phyloP scores from a whole-genome alignment of 495 filamentous ascomycete species.

The Delitschia confertaspora region DNA sequence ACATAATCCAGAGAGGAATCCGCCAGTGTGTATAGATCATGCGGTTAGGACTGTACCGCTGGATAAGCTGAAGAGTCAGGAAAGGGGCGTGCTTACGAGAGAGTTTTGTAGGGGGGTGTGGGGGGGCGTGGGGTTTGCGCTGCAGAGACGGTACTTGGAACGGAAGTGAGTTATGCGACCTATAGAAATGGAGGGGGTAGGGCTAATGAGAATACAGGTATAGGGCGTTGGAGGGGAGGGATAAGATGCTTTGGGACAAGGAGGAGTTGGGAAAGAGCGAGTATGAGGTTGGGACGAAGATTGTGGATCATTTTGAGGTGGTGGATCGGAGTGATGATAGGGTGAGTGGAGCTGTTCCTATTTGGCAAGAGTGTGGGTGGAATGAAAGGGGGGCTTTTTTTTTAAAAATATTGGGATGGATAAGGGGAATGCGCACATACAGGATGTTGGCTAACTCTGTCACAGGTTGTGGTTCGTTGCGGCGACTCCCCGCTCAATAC shows the following conservation, averaged over 20 bases:
- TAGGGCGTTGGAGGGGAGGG: slow-evolving; percentile 15
- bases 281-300: slow-evolving; percentile 24
- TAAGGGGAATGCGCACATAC: background rate
- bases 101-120: slow-evolving; percentile 26
- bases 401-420: background rate
- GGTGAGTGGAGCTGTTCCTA: slow-evolving; percentile 7
- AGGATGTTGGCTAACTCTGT: background rate
- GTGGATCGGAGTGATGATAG: slow-evolving; percentile 22
- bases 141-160: slow-evolving; percentile 25
- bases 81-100: slow-evolving; percentile 14
- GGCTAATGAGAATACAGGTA: too few relatives aligned
- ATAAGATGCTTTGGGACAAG: slow-evolving; percentile 21
- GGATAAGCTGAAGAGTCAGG: slow-evolving; percentile 16
- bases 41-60: slow-evolving; percentile 24
- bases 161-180: too few relatives aligned
- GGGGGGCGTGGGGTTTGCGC: slow-evolving; percentile 25
- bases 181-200: too few relatives aligned
- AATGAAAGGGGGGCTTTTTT: too few relatives aligned
- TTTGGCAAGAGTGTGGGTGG: too few relatives aligned
- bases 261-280: slow-evolving; percentile 13
- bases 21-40: slow-evolving; percentile 25
- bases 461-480: slow-evolving; percentile 24
- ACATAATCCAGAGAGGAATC: slow-evolving; percentile 21
- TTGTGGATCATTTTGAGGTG: slow-evolving; percentile 31
- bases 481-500: slow-evolving; percentile 19